Conservation (phyloP, 768 basidiomycete genomes). For the Boletus patriciae region DNA sequence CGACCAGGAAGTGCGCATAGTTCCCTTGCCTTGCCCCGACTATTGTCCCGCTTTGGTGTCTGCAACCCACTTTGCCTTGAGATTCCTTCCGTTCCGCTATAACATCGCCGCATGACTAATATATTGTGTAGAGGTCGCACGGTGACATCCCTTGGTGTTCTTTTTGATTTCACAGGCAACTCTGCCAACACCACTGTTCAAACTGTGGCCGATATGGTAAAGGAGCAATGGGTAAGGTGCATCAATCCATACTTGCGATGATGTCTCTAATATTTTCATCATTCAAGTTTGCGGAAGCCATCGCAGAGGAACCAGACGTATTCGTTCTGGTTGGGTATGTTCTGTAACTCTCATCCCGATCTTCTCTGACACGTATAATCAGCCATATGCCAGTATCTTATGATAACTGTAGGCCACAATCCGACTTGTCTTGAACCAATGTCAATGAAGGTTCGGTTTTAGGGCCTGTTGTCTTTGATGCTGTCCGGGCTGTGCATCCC, state of each 20-base stretch:
- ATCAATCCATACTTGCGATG: background rate
- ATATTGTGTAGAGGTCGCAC: slow-evolving; percentile 50
- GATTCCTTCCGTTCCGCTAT: background rate
- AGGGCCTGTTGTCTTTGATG: slow-evolving; percentile 75
- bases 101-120: background rate
- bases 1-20: slow-evolving; percentile 59
- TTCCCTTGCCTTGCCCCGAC: background rate
- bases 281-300: slow-evolving; percentile 70
- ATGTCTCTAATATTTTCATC: background rate
- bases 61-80: background rate
- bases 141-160: slow-evolving; percentile 78
- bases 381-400: slow-evolving; percentile 82
- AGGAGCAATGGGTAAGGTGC: slow-evolving; percentile 68
- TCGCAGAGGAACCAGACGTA: slow-evolving; percentile 77
- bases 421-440: background rate
- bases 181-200: slow-evolving; percentile 74
- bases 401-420: slow-evolving; percentile 55
- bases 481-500: slow-evolving; percentile 71
- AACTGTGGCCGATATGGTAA: slow-evolving; percentile 69
- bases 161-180: slow-evolving; percentile 76
- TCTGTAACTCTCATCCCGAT: background rate
- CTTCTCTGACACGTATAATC: background rate
- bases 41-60: background rate
- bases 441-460: background rate
- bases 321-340: slow-evolving; percentile 71